A percentile compares a stretch with the other conserved stretches of the same genome.
phyloP scores from a whole-genome alignment of 805 yeast genomes.

The Hermanozyma aechmeae region DNA sequence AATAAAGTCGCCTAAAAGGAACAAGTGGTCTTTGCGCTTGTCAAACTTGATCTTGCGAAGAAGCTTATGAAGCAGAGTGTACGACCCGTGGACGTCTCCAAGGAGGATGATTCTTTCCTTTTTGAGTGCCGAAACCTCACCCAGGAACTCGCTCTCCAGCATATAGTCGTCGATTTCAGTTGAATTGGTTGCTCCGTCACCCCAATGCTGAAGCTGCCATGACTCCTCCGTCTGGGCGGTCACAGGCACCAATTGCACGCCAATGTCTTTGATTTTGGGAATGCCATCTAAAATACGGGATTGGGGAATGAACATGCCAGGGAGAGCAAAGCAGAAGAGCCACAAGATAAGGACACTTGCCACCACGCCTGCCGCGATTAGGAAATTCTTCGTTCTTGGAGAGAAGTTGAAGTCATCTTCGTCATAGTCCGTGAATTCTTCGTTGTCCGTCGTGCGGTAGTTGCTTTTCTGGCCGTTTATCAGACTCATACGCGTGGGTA shows the following conservation, averaged over 20 bases:
- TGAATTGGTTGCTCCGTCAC: constrained; percentile 1
- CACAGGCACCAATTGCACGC: constrained; percentile 18
- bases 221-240: constrained; percentile 5
- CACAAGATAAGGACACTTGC: constrained; percentile 13
- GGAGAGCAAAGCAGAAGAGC: constrained; percentile 23
- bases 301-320: constrained; percentile 25
- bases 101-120: constrained; percentile 50
- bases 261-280: constrained; percentile 14
- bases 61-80: constrained; percentile 42
- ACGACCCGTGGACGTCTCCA: constrained; percentile 88
- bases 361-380: constrained; percentile 3
- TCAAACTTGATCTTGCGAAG: constrained; percentile 42
- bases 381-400: constrained; percentile 2
- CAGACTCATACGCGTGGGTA: background rate
- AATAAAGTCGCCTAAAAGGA: constrained; percentile 77
- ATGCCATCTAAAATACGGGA: constrained; percentile 17
- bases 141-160: constrained; percentile 3
- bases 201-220: constrained; percentile 6
- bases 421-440: constrained; percentile 3
- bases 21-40: constrained; percentile 42
- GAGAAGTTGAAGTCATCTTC: constrained; percentile 5
- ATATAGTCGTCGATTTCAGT: constrained; percentile 1
- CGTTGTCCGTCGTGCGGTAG: constrained; percentile 2
- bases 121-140: background rate
- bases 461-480: background rate